Conservation (phyloP, 2,329 filamentous ascomycete species). For the Sphaceloma murrayae region DNA sequence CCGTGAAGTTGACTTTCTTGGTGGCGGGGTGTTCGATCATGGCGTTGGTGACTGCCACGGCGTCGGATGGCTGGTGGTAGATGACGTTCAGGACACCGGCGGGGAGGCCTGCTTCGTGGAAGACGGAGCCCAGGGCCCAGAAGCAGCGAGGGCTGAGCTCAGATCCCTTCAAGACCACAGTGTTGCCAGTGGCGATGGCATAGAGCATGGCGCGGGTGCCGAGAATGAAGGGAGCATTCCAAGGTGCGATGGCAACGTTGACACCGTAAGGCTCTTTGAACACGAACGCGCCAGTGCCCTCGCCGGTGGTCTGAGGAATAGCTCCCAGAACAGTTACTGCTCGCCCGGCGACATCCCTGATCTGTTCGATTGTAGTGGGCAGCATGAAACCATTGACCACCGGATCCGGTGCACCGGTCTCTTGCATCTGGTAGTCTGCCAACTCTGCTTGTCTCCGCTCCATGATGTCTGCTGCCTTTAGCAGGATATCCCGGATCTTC, state of each 20-base stretch:
- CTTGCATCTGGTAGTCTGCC: constrained; percentile 46
- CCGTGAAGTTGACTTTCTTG: constrained; percentile 31
- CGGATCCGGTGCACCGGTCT: constrained; percentile 42
- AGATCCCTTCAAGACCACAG: constrained; percentile 37
- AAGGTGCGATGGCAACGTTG: constrained; percentile 42
- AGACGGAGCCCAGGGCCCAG: constrained; percentile 31
- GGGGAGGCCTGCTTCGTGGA: constrained; percentile 37
- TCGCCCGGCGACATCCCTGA: constrained; percentile 25
- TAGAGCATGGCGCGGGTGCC: constrained; percentile 37
- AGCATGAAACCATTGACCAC: constrained; percentile 28
- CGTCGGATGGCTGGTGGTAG: constrained; percentile 48
- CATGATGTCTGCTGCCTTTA: constrained; percentile 47
- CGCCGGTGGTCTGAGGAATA: constrained; percentile 23
- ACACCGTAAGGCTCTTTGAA: constrained; percentile 60
- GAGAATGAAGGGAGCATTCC: constrained; percentile 40
- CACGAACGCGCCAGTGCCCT: constrained; percentile 29
- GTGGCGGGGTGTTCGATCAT: constrained; percentile 32
- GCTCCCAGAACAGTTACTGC: constrained; percentile 25
- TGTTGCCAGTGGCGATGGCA: constrained; percentile 38
- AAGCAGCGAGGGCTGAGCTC: constrained; percentile 36
- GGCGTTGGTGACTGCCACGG: constrained; percentile 39
- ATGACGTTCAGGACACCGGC: constrained; percentile 43
- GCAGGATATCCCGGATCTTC: constrained; percentile 57
- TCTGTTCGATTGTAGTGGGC: constrained; percentile 20
- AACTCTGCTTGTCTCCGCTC: constrained; percentile 45